Base-by-base conservation (phyloP, 345 rosid genomes). In the Ailanthus altissimus region DNA sequence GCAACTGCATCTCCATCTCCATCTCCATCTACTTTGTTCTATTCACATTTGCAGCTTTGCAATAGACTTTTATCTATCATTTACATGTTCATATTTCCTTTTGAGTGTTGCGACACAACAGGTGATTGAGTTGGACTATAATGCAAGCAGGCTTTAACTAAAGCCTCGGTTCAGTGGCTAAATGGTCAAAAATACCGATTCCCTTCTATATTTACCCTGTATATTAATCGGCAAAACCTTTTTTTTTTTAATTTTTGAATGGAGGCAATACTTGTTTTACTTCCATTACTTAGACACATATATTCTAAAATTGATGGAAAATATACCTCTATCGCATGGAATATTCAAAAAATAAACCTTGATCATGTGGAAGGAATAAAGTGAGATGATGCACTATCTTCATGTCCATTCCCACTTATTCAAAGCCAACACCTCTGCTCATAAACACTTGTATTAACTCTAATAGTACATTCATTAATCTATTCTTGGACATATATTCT, bases 1-100 rank as follows among this genome's bases (percentile, higher is more conserved):
- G 92, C 91, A 92, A 83, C 58, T 63, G 70, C 70, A 74, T 62
- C 77, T 63, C 61, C 70, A 74, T 49, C 4, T 14, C n/a, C 70
- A 74, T 62, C 77, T 63, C 61, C 70, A 74, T 49, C 4, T 14
- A n/a, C n/a, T n/a, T 46, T 46, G 5, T 46, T 1, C 12, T 46
- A 12, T 13, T 49, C 16, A 5, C 4, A 12, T 12, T 2, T 13
- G 51, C 1, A 15, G 13, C 13, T 4, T 47, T 47, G 10, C 13
- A 2, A 2, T 0, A 47, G 15, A 47, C 10, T 47, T 10, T n/a
- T n/a, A n/a, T n/a, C n/a, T n/a, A n/a, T n/a, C n/a, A n/a, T n/a
- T n/a, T n/a, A n/a, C n/a, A n/a, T n/a, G n/a, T n/a, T n/a, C n/a
- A n/a, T n/a, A n/a, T n/a, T n/a, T n/a, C n/a, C n/a, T n/a, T n/a